phyloP scores from a whole-genome alignment of 2,329 filamentous ascomycete genomes.

The Diplocarpon rosae region DNA sequence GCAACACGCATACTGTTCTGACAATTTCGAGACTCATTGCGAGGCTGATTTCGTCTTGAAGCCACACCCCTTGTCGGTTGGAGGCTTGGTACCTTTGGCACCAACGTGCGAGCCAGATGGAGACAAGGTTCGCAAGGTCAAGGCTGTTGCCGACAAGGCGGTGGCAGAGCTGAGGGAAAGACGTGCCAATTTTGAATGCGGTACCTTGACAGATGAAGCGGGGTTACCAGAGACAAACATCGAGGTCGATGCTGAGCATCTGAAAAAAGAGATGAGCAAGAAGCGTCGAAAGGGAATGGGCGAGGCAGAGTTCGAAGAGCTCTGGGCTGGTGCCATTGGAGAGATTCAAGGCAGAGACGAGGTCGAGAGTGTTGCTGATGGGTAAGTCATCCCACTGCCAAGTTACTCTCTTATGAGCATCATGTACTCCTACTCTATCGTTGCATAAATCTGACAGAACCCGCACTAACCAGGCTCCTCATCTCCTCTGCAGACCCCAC shows the following conservation, averaged over 20 bases:
- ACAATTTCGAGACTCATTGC: conserved; percentile 65
- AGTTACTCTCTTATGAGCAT: neutral
- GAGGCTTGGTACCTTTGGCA: conserved; percentile 70
- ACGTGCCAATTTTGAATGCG: conserved; percentile 84
- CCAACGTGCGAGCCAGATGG: conserved; percentile 93
- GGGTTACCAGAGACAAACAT: conserved; percentile 46
- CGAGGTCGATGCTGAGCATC: conserved; percentile 55
- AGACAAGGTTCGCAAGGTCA: conserved; percentile 78
- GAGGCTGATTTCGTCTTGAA: conserved; percentile 80
- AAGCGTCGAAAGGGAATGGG: conserved; percentile 75
- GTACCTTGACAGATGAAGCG: conserved; percentile 53
- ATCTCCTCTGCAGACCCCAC: conserved; percentile 61
- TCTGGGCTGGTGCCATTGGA: conserved; percentile 65
- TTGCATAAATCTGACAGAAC: conserved; percentile 40
- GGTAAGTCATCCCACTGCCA: conserved; percentile 34
- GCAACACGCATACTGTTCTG: conserved; percentile 78
- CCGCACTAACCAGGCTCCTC: conserved; percentile 76
- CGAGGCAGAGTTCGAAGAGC: conserved; percentile 81
- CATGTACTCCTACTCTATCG: conserved; percentile 22
- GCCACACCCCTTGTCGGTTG: conserved; percentile 71
- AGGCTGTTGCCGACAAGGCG: conserved; percentile 76
- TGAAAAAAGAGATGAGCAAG: conserved; percentile 66
- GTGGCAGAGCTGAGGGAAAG: conserved; percentile 78
- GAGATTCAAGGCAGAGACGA: conserved; percentile 57
- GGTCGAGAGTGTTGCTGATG: conserved; percentile 38